Percentiles rank a stretch among this genome's conserved stretches.
phyloP scores from a whole-genome alignment of 495 filamentous ascomycete species.

The Thozetella sp. region DNA sequence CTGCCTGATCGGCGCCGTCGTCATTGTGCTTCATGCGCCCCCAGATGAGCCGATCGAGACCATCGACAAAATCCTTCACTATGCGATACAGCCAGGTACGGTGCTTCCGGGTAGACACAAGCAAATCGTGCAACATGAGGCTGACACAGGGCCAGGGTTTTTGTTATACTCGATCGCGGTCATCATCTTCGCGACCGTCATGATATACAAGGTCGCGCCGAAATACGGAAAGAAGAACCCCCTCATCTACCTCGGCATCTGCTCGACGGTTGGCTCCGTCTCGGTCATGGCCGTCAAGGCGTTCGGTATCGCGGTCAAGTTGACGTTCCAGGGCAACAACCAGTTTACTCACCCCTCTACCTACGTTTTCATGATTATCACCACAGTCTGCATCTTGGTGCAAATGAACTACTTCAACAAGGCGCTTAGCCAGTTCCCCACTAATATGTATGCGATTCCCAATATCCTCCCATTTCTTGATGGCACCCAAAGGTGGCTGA shows the following conservation, averaged over 20 bases:
- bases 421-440: conserved; percentile 93
- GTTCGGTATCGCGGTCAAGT: conserved; percentile 93
- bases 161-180: conserved; percentile 79
- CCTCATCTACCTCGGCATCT: conserved; percentile 93
- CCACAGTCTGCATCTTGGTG: conserved; percentile 88
- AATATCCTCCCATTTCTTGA: conserved; percentile 1
- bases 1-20: conserved; percentile 93
- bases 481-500: too few species aligned
- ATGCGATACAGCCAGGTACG: conserved; percentile 87
- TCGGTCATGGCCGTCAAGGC: conserved; percentile 99
- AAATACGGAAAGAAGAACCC: conserved; percentile 92
- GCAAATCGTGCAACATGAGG: too few species aligned
- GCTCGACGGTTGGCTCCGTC: conserved; percentile 92
- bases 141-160: conserved; percentile 70
- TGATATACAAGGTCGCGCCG: conserved; percentile 95
- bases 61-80: conserved; percentile 84
- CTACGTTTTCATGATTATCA: conserved; percentile 95
- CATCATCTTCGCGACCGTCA: conserved; percentile 78
- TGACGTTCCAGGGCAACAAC: conserved; percentile 89
- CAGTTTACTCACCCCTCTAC: conserved; percentile 93
- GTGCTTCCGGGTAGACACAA: too few species aligned
- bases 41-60: conserved; percentile 87
- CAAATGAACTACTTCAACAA: conserved; percentile 99
- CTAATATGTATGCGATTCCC: conserved; percentile 74
- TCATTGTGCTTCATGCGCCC: conserved; percentile 96